Evolutionary conservation across 352 stramenopile species (phyloP).

Genomic region (Pythium oligandrum): DNA sequence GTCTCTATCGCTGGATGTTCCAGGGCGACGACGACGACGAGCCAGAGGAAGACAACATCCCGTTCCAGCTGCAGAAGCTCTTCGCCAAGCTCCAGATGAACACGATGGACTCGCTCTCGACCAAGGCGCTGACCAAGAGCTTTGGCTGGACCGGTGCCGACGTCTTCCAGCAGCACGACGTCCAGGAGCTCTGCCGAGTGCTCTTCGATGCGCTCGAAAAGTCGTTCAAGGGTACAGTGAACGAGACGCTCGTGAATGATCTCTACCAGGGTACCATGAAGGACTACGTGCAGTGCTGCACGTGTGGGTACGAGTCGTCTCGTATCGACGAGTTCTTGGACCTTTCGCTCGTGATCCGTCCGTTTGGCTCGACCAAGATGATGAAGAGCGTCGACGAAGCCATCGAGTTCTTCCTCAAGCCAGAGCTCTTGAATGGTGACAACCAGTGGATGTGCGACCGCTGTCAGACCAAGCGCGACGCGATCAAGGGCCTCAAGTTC

Average conservation of each 20-base stretch:
- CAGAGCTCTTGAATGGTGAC: conserved; percentile 83
- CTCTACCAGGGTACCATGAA: conserved; percentile 81
- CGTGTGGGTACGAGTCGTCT: conserved; percentile 82
- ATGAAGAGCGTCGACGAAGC: conserved; percentile 85
- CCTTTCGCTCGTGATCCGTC: conserved; percentile 85
- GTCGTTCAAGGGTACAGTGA: conserved; percentile 81
- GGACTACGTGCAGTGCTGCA: conserved; percentile 86
- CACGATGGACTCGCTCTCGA: conserved; percentile 61
- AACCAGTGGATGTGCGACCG: conserved; percentile 89
- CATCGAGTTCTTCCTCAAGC: conserved; percentile 84
- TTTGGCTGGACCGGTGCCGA: conserved; percentile 89
- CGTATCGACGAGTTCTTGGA: conserved; percentile 87
- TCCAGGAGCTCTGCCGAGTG: conserved; percentile 88
- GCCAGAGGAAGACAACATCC: conserved; percentile 73
- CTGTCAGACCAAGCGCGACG: conserved; percentile 80
- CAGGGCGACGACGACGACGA: conserved; percentile 42
- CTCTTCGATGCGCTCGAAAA: conserved; percentile 89
- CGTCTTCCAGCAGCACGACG: conserved; percentile 90
- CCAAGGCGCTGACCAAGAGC: conserved; percentile 86
- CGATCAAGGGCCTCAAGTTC: conserved; percentile 90
- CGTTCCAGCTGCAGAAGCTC: conserved; percentile 88
- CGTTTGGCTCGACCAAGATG: conserved; percentile 82
- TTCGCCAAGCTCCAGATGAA: conserved; percentile 89
- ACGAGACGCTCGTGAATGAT: conserved; percentile 87
- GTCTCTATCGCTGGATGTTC: conserved; percentile 69